Base-by-base conservation (phyloP, 495 filamentous ascomycete genomes). In the Aspergillus baeticus region DNA sequence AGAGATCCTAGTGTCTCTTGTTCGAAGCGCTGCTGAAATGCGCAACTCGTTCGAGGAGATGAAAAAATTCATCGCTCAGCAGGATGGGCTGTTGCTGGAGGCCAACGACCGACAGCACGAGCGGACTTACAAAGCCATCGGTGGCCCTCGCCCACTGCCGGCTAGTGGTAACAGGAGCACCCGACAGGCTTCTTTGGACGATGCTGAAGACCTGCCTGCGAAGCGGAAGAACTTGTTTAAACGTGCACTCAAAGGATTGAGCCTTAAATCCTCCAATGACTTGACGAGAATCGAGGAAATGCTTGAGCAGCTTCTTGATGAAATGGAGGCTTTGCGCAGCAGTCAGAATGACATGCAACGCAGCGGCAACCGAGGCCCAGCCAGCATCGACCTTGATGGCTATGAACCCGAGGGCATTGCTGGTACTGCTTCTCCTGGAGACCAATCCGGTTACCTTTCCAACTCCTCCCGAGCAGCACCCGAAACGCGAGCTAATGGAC, bases 1-100 rank as follows among this genome's bases (percentile, higher is more conserved):
- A 1, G 94, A 98, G 73, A 96, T 99, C 50, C 72, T 99, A 29
- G 88, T 98, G 46, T 96, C 94, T 3, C 80, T 99, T 36, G 94
- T 98, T 44, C 85, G 91, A 48, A 91, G 91, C 58, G 92, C 95
- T 14, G 91, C 95, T 10, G 94, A 99, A 65, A 96, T 98, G 92
- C 90, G 94, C 54, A 96, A 89, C 58, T 93, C 89, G 11, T 96
- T 98, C 65, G 92, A 97, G 63, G 92, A 96, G 60, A 89, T 99
- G 85, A 97, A 95, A 81, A 88, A 84, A 61, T 87, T 93, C 68
- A 84, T 99, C 39, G 86, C 85, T 2, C 88, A 93, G 39, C 91
- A 92, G 42, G 91, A 96, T 64, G 88, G 87, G 31, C 77, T 88
- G 42, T 85, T 96, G 58, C 88, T 96, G 69, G 86, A 87, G 34